Evolutionary conservation across 257 asterid genomes (phyloP), one percentile per base, ranked within the genome.

Genomic region (Lantana camara): DNA sequence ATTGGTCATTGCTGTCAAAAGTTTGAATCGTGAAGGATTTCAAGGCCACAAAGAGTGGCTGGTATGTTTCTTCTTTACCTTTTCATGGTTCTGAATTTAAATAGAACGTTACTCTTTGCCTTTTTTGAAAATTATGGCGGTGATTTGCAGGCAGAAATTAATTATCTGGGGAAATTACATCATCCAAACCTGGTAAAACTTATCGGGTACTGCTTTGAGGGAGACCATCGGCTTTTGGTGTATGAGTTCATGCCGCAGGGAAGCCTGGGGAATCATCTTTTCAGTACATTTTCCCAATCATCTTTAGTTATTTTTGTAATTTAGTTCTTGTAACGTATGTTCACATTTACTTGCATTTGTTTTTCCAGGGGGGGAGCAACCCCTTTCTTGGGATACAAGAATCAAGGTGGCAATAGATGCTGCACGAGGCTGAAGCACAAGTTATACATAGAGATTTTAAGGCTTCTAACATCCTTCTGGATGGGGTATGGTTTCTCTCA

Each of bases 21-120:
- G 81, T 80, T 77, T 93, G 64, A 90, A 90, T 74, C 97, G 96
- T 1, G 99, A 93, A 72, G 96, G 99, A 11, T 93, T 83, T 67
- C 99, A 93, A 72, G 99, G 99, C 66, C 99, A 93, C 78, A 90
- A 93, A 71, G 97, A 93, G 85, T 93, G 99, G 99, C 60, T 93
- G 99, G 99, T 93, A 84, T 2, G 93, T 75, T 13, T 51, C 50
- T 55, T 53, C 2, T 35, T 47, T 5, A 40, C 20, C 11, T 27
- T 45, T 48, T 5, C 45, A 34, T 52, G 3, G 37, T 10, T 63
- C 5, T 27, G 5, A 27, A 27, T 27, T 27, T 41, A 35, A n/a
- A 32, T 59, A 15, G 44, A 7, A 14, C 29, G 1, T 42, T 4
- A 6, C 42, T 46, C 0, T 19, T 9, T 1, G 17, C 34, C 8